Conservation (phyloP, 2,329 filamentous ascomycete genomes). For the Ceratocystis variospora region DNA sequence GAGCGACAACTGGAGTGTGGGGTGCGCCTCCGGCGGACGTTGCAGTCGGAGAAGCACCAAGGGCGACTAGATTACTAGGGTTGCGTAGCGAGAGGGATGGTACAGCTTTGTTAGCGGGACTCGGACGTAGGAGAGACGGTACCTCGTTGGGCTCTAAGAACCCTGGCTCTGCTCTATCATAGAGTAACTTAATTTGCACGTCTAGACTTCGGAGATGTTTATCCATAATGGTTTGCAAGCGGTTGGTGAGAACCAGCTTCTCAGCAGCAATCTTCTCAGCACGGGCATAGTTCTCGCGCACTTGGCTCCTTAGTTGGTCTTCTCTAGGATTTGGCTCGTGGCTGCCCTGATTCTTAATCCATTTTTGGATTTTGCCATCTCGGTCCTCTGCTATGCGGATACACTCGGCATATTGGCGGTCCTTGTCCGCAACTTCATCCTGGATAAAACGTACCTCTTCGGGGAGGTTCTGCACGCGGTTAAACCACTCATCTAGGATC, state of each 20-base stretch:
- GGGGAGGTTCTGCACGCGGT: conserved; percentile 62
- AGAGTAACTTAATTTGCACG: conserved; percentile 45
- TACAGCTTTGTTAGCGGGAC: conserved; percentile 37
- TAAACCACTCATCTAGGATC: conserved; percentile 67
- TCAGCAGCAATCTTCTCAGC: conserved; percentile 60
- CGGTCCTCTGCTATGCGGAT: conserved; percentile 55
- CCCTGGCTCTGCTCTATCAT: conserved; percentile 47
- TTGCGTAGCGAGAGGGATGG: conserved; percentile 22
- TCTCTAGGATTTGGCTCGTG: conserved; percentile 64
- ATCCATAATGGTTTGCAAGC: conserved; percentile 45
- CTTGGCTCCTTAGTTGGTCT: conserved; percentile 49
- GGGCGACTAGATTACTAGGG: conserved; percentile 5
- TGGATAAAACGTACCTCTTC: conserved; percentile 73
- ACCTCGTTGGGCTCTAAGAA: conserved; percentile 50
- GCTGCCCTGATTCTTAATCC: conserved; percentile 63
- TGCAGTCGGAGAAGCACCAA: conserved; percentile 5
- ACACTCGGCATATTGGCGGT: conserved; percentile 56
- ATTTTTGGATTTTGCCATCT: conserved; percentile 65
- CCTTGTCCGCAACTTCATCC: conserved; percentile 71
- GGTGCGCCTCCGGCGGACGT: conserved; percentile 19
- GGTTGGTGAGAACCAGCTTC: conserved; percentile 57
- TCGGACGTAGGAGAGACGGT: conserved; percentile 47
- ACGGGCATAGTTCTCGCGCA: conserved; percentile 52
- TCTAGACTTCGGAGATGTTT: conserved; percentile 52
- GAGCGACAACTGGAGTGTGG: conserved; percentile 29